phyloP scores from a whole-genome alignment of 306 rosid species.

The Cucumis cinereus region DNA sequence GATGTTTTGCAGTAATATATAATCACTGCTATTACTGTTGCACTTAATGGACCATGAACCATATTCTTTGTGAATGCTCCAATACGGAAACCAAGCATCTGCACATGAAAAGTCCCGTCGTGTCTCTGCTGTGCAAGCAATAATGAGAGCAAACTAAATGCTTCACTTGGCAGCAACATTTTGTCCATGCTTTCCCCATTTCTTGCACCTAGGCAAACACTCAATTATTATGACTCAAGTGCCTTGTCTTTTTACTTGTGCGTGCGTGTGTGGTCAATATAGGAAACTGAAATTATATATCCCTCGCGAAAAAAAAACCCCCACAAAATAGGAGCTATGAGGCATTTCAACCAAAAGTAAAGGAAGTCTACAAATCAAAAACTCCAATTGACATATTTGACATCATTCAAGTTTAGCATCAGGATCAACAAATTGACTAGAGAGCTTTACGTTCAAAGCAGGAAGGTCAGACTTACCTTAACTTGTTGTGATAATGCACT shows the following conservation, averaged over 20 bases:
- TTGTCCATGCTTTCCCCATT: background rate
- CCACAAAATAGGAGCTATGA: background rate
- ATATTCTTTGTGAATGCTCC: background rate
- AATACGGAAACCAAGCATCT: background rate
- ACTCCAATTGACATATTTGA: background rate
- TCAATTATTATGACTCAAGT: background rate
- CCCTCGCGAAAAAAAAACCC: background rate
- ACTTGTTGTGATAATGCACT: conserved; percentile 96
- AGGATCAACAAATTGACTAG: background rate
- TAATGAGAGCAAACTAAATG: background rate
- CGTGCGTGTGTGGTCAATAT: background rate
- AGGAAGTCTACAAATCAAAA: background rate
- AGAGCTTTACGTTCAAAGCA: background rate
- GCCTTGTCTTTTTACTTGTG: background rate
- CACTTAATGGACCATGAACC: background rate
- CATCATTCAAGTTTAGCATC: background rate
- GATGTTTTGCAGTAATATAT: background rate
- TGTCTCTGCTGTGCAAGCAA: background rate
- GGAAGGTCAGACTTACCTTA: conserved; percentile 32
- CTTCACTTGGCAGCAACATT: background rate
- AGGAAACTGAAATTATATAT: background rate
- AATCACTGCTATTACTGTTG: background rate
- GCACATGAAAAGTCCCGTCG: background rate
- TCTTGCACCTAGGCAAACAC: background rate
- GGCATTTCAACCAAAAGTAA: background rate